Evolutionary conservation across 2,329 filamentous ascomycete species (phyloP), one percentile per base, ranked within the genome.

Genomic region (Aspergillus chevalieri): DNA sequence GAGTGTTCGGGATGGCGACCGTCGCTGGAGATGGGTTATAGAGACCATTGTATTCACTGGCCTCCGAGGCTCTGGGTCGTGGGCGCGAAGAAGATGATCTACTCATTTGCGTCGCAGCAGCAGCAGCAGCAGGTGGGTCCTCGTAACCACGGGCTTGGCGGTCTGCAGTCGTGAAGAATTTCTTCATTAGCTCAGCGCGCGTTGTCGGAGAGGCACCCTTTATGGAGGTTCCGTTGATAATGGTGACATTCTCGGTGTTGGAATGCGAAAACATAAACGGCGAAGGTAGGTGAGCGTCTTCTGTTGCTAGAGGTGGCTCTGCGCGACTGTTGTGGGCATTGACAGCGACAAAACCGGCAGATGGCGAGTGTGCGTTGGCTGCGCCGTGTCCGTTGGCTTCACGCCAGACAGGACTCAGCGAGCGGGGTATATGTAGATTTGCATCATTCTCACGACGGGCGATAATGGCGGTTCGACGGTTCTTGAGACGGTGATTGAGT

Each of bases 401-500:
- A 44, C 64, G 67, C 63, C 73, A 68, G 15, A 63, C 57, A 6
- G 74, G 66, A 44, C 65, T 68, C 24, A 66, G 56, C 6, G 64
- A 62, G 41, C 64, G 64, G 14, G 60, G 62, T 54, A 65, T 53
- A 47, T 61, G 55, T 15, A 70, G 53, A 22, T 61, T 59, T 5
- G 64, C 56, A 55, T 73, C 68, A 36, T 68, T 70, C 50, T 81
- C 77, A 49, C 84, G 78, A 33, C 86, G 78, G 48, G 81, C 79
- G 44, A 85, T 73, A 54, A 91, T 88, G n/a, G 84, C 86, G 47
- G 81, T 82, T 60, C 83, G 84, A 46, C 87, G 83, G 44, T 85
- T 85, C 63, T 86, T 87, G 45, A 95, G 73, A 41, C 86, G 82
- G 62, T 93, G 89, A 57, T 90, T 91, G 15, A 95, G 78, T 65